Evolutionary conservation across 306 rosid genomes (phyloP), one percentile per base, ranked within the genome.

Genomic region (Pterocarpus macrocarpus): DNA sequence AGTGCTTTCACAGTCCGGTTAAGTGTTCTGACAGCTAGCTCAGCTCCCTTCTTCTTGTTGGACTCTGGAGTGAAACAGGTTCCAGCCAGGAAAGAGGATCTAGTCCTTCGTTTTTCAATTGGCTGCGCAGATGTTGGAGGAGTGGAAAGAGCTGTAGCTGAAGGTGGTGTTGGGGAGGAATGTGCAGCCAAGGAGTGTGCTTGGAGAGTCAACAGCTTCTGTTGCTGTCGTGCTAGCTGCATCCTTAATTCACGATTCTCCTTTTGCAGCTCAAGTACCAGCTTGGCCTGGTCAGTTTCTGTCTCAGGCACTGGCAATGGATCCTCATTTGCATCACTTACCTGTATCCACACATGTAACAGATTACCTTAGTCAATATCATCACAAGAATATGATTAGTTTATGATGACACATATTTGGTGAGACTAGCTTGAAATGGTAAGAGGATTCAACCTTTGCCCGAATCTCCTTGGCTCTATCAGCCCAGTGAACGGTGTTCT

Each of bases 401-500:
- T 72, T 64, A 34, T 70, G 64, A 34, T 70, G 64, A 43, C 47
- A 43, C 8, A 10, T 10, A 5, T 7, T 5, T 43, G 8, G 47
- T 43, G 9, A 5, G 47, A 43, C 28, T 70, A 79, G 66, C 8
- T 41, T 58, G 80, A 53, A 53, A 84, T 36, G 77, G 71, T 44
- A 30, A 32, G 63, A 80, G 81, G 80, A 82, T 66, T 63, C 64
- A 47, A 95, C 97, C 99, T 95, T 95, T 17, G 87, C 62, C 62
- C 97, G 86, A 77, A 95, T 95, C 87, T 95, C 97, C 90, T 95
- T 95, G 77, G 99, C 97, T 74, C 98, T 92, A 76, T 95, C 98
- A 39, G 99, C 98, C 98, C 99, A 95, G 53, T 93, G 98, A 80
- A 95, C 97, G 3, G 98, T 93, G 82, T 93, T 95, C 80, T 95